Base-by-base conservation (phyloP, 441 rosid genomes). In the Erodium texanum region DNA sequence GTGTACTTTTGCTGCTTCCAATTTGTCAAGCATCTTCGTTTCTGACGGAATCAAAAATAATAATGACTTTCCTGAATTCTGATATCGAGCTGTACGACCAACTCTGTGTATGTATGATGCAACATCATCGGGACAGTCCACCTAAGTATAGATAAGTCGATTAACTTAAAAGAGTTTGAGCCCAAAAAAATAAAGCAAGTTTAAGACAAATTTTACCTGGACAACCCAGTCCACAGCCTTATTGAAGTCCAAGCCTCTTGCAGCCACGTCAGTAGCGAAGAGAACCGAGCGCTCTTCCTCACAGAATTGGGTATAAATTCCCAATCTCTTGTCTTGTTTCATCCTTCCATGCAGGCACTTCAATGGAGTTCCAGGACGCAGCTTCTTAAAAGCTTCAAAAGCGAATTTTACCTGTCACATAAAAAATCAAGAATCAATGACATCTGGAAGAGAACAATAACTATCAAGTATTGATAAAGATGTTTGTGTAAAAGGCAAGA, bases 121-220 rank as follows among this genome's bases (percentile, higher is more conserved):
- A 72, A 88, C 96, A 77, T 89, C 93, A 48, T 93, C 99, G n/a
- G 99, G 99, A 79, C 97, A 91, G 76, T 93, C 97, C 64, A 87
- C 81, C 99, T 93, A 81, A 18, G 62, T 62, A 52, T 54, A 43
- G 59, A 66, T 27, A 68, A 68, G 72, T 45, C n/a, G 24, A 71
- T 54, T 16, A 66, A 18, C 24, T 48, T 71, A 32, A 68, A 68
- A 68, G 45, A 66, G 63, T 41, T 66, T 23, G 70, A 12, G 56
- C 24, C 48, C n/a, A n/a, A n/a, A n/a, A 66, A 41, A 23, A 8
- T 29, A 7, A 24, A 27, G 4, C 24, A 34, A 22, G 36, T 56
- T 71, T 65, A 9, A 18, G 7, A 7, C 0, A 29, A 45, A 18
- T 36, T 70, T 71, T 68, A 93, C 99, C 96, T 93, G 99, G 70